Base-by-base conservation (phyloP, 495 filamentous ascomycete species). In the Aspergillus hancockii region DNA sequence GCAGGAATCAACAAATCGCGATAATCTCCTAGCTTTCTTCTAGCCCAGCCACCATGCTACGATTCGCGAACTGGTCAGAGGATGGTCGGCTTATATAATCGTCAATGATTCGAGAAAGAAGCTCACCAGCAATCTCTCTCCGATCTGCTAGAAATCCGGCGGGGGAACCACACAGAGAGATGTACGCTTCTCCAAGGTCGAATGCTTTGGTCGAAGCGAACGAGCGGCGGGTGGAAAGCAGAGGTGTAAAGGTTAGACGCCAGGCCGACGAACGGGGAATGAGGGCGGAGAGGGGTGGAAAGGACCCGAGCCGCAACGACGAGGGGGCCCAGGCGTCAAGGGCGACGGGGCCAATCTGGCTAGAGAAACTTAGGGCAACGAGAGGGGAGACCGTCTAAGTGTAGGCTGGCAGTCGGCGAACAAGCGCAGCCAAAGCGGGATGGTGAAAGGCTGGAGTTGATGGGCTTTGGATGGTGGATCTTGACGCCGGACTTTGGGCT, bases 231-330 rank as follows among this genome's bases (percentile, higher is more conserved):
- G 62, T 65, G 62, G 63, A 54, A 57, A 62, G 54, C 59, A 58
- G 57, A 55, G 58, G 61, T 41, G 34, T 41, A 51, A 55, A 57
- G 49, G 38, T 41, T 14, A 41, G 38, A 41, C 38, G 25, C 40
- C 54, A 60, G 49, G 52, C 43, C 57, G 63, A 60, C 63, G 55
- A 63, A 66, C 52, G 57, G 64, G 60, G 60, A 62, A 51, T 63
- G 62, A 66, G 63, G 62, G 66, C 65, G 68, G 65, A 72, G 72
- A 73, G 71, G 68, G 69, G 72, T 71, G 63, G 65, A 68, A 67
- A 71, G 66, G 66, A 70, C 66, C 62, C 69, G 63, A 65, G 67
- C 68, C 67, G 70, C 66, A 69, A n/a, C 65, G 68, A 66, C 67
- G 61, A 64, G 61, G 55, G 49, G 21, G 52, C 51, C 55, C 47